Conservation (phyloP, 371 early-diverging fungal genomes). For the Zychaea mexicana region DNA sequence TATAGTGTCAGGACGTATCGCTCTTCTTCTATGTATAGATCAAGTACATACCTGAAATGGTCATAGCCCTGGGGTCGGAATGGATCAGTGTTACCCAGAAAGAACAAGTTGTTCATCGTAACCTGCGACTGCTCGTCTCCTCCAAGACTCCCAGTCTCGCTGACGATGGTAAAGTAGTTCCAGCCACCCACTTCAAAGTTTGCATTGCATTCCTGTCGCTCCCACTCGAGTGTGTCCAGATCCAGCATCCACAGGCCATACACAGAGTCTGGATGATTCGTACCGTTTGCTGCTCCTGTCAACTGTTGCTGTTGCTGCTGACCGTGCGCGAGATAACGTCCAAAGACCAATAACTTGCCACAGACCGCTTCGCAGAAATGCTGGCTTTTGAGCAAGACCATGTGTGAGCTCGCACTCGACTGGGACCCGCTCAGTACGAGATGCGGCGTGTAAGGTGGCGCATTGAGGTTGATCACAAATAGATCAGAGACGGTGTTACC, state of each 20-base stretch:
- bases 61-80: slow-evolving; percentile 62
- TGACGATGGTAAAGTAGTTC: slow-evolving; percentile 64
- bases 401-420: slow-evolving; percentile 43
- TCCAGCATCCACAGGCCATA: slow-evolving; percentile 71
- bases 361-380: slow-evolving; percentile 70
- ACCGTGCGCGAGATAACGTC: slow-evolving; percentile 47
- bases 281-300: neutral
- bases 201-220: slow-evolving; percentile 55
- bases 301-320: slow-evolving; percentile 12
- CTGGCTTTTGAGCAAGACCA: slow-evolving; percentile 64
- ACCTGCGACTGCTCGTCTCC: slow-evolving; percentile 21
- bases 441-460: slow-evolving; percentile 47
- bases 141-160: slow-evolving; percentile 19
- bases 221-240: slow-evolving; percentile 64
- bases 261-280: slow-evolving; percentile 27
- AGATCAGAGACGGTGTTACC: slow-evolving; percentile 65
- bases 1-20: neutral
- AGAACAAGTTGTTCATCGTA: slow-evolving; percentile 39
- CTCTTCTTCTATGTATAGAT: neutral
- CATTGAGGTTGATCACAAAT: slow-evolving; percentile 55
- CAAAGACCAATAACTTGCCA: slow-evolving; percentile 62
- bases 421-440: slow-evolving; percentile 38
- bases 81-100: slow-evolving; percentile 59
- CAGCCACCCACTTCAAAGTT: slow-evolving; percentile 61
- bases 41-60: slow-evolving; percentile 49